Conservation (phyloP, 2,329 filamentous ascomycete species). For the Aureobasidium sp. region DNA sequence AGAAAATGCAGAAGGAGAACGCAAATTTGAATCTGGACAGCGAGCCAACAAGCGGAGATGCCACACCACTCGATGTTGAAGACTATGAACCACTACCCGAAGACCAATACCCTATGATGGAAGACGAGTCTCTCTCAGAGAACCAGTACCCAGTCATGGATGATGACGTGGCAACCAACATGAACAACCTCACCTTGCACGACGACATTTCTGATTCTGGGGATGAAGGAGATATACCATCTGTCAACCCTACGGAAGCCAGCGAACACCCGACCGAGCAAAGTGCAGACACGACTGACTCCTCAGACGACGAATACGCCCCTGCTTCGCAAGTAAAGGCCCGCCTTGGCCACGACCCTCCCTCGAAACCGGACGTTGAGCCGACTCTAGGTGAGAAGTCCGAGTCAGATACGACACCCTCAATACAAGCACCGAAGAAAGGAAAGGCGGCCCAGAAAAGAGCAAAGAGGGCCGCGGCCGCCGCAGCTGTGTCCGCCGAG, state of each 20-base stretch:
- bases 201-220: constrained; percentile 18
- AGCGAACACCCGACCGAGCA: background rate
- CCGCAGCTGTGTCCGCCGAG: constrained; percentile 32
- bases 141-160: constrained; percentile 12
- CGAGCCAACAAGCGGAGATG: constrained; percentile 27
- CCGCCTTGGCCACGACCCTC: constrained; percentile 24
- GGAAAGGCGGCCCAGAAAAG: constrained; percentile 44
- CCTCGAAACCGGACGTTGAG: background rate
- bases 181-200: constrained; percentile 20
- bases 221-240: background rate
- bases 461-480: constrained; percentile 39
- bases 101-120: constrained; percentile 14
- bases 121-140: background rate
- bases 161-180: constrained; percentile 14
- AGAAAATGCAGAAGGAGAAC: constrained; percentile 79
- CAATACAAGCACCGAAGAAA: constrained; percentile 26
- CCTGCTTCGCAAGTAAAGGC: constrained; percentile 35
- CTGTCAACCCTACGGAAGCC: background rate
- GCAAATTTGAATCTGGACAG: constrained; percentile 46
- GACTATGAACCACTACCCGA: constrained; percentile 20
- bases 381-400: constrained; percentile 20
- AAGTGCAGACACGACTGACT: background rate
- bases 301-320: constrained; percentile 36
- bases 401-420: constrained; percentile 21
- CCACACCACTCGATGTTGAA: constrained; percentile 27